phyloP scores from a whole-genome alignment of 345 rosid species.

The thale cress (Arabidopsis thaliana) region TAIR10.1 NC_003071.7:14319501-14320000 shows the following conservation, averaged over 20 bases:
- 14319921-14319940: neutral
- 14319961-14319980: neutral
- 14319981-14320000: neutral
- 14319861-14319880: neutral
- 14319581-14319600: slow-evolving; percentile 37
- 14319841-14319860: neutral
- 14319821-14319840: neutral
- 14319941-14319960: neutral
- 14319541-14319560: slow-evolving; percentile 62
- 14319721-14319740: slow-evolving; percentile 7
- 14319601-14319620: neutral
- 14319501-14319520: slow-evolving; percentile 47
- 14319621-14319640: neutral
- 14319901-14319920: no score
- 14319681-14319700: neutral
- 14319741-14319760: neutral
- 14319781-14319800: neutral
- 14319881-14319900: no score
- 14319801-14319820: neutral
- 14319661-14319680: neutral
- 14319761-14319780: neutral
- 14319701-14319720: neutral
- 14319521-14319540: slow-evolving; percentile 55
- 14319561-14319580: slow-evolving; percentile 45
- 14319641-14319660: neutral